Conservation (phyloP, 495 filamentous ascomycete species). For the Penicillium salamii region DNA sequence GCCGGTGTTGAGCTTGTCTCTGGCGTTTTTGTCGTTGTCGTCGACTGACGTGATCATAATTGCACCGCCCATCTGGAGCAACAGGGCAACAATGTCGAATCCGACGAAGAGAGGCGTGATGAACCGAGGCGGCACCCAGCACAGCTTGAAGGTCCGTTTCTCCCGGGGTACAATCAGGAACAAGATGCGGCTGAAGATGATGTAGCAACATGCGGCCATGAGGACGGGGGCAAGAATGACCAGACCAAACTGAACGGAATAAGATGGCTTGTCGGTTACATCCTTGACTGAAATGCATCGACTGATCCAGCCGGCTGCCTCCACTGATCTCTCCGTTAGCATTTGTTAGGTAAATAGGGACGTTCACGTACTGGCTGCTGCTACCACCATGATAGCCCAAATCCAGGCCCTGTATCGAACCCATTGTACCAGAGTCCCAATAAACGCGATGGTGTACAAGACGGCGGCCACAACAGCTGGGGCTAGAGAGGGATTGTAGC, state of each 20-base stretch:
- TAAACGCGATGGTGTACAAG: slow-evolving; percentile 42
- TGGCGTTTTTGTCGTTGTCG: slow-evolving; percentile 19
- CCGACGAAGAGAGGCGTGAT: slow-evolving; percentile 33
- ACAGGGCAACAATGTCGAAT: slow-evolving; percentile 29
- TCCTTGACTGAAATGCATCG: slow-evolving; percentile 36
- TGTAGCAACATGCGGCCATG: slow-evolving; percentile 55
- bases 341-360: background rate
- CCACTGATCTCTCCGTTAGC: slow-evolving; percentile 30
- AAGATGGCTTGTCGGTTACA: slow-evolving; percentile 22
- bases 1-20: slow-evolving; percentile 30
- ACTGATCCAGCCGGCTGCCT: slow-evolving; percentile 43
- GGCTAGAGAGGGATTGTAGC: slow-evolving; percentile 48
- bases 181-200: slow-evolving; percentile 50
- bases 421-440: slow-evolving; percentile 38
- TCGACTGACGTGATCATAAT: slow-evolving; percentile 36
- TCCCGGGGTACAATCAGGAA: slow-evolving; percentile 42
- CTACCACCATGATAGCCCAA: slow-evolving; percentile 45
- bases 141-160: slow-evolving; percentile 32
- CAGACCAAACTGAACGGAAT: slow-evolving; percentile 36
- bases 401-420: slow-evolving; percentile 42
- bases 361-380: slow-evolving; percentile 37
- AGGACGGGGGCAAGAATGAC: slow-evolving; percentile 42
- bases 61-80: slow-evolving; percentile 28
- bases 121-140: slow-evolving; percentile 48
- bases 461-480: slow-evolving; percentile 47